These are phyloP conservation scores for Persicaria tinctoria DNA, from an alignment of 148 eudicot species.

Conservation along the genomic window DNA sequence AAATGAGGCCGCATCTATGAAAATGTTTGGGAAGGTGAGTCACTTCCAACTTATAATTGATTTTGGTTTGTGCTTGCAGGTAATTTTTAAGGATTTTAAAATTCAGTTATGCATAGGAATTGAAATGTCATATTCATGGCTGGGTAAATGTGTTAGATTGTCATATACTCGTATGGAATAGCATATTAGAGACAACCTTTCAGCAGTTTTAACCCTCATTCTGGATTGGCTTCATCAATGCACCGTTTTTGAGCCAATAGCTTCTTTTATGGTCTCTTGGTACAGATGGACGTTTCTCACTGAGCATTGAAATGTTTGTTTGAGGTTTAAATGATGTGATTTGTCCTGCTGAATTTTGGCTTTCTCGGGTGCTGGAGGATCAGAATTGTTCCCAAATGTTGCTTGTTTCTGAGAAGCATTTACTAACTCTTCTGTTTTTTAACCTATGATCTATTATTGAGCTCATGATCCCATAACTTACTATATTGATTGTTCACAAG, in stretches of 20 bases:
- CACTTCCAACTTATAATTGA: not conserved
- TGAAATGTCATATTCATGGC: not conserved
- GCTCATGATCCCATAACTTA: not conserved
- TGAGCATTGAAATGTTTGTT: not conserved
- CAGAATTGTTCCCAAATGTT: not conserved
- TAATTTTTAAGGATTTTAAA: not conserved
- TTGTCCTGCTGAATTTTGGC: not conserved
- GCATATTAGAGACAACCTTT: not conserved
- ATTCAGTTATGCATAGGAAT: not conserved
- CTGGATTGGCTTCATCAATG: not conserved
- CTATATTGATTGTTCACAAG: not conserved
- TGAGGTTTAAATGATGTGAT: not conserved
- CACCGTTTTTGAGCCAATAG: not conserved
- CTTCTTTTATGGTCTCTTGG: not conserved
- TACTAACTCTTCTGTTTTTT: not conserved
- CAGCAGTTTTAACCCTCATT: not conserved
- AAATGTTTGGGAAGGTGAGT: constrained; percentile 6
- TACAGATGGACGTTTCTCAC: not conserved
- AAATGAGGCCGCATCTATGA: constrained; percentile 11
- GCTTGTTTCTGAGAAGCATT: not conserved
- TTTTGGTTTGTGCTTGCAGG: not conserved
- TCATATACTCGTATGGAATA: not conserved
- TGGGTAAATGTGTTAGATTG: not conserved
- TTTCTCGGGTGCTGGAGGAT: not conserved
- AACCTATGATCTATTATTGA: not conserved